Evolutionary conservation across 2,329 filamentous ascomycete species (phyloP), one percentile per base, ranked within the genome.

Genomic region (Nemania abortiva): DNA sequence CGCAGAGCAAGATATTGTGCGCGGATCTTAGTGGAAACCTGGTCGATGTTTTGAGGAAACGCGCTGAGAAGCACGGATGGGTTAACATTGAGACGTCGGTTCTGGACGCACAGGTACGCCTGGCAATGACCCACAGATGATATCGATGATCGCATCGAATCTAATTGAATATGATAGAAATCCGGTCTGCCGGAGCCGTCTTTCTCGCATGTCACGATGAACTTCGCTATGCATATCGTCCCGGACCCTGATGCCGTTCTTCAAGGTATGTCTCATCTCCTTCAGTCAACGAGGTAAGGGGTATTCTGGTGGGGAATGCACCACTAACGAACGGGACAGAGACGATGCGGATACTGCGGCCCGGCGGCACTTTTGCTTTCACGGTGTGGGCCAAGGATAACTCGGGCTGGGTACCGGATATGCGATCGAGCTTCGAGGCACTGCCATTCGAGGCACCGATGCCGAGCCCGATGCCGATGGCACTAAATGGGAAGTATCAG

Each of bases 221-320:
- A 81, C n/a, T 82, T 87, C 65, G 84, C 81, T 0, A 80, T 86
- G 55, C 84, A 86, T 70, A 65, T 84, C 2, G 81, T 86, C 15
- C 82, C 84, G 0, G 72, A 84, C 24, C 80, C 84, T 0, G 76
- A 80, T 6, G 74, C 70, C 7, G 82, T 79, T 4, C 70, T 83
- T 56, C 74, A 76, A 73, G 81, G 81, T 82, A 73, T 59, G 71
- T 66, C 10, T 45, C 24, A 6, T 18, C 24, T 20, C 7, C 22
- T 20, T 9, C 31, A 18, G 9, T 22, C 9, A 6, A 6, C 9
- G 66, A 15, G 34, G 22, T 15, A 22, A 22, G 11, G 2, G 18
- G 18, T 39, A 27, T 10, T 10, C 9, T 24, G 10, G 7, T 15
- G 18, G 2, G 60, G 2, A 13, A 50, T 6, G 3, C 1, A 20